phyloP scores from a whole-genome alignment of 805 yeast genomes.

The Clavispora asparagi region DNA sequence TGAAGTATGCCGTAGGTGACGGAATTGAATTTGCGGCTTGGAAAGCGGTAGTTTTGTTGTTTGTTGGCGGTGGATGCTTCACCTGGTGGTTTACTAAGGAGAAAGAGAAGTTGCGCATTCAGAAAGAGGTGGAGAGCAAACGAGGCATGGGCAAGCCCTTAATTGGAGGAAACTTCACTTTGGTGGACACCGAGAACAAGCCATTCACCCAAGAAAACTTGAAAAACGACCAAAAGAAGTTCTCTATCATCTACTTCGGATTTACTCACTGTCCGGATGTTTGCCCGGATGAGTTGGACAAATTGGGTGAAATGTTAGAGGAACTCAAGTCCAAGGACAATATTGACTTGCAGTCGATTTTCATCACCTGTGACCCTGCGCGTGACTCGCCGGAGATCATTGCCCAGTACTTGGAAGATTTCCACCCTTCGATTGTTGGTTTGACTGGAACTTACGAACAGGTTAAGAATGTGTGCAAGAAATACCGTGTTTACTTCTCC shows the following conservation, averaged over 20 bases:
- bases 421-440: slow-evolving; percentile 86
- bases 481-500: slow-evolving; percentile 92
- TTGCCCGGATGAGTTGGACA: slow-evolving; percentile 96
- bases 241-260: slow-evolving; percentile 88
- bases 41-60: slow-evolving; percentile 70
- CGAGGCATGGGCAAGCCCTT: slow-evolving; percentile 89
- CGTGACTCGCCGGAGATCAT: slow-evolving; percentile 86
- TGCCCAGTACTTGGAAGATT: slow-evolving; percentile 77
- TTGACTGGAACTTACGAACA: slow-evolving; percentile 87
- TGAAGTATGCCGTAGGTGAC: slow-evolving; percentile 32
- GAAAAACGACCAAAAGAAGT: slow-evolving; percentile 54
- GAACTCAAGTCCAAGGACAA: slow-evolving; percentile 50
- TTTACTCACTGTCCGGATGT: slow-evolving; percentile 98
- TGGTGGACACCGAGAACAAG: slow-evolving; percentile 67
- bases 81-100: slow-evolving; percentile 71
- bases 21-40: slow-evolving; percentile 75
- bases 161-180: slow-evolving; percentile 84
- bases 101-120: slow-evolving; percentile 66
- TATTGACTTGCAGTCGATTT: slow-evolving; percentile 73
- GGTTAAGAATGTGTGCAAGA: slow-evolving; percentile 79
- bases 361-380: slow-evolving; percentile 96
- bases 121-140: slow-evolving; percentile 77
- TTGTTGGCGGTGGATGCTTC: slow-evolving; percentile 65
- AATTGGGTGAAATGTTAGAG: slow-evolving; percentile 69
- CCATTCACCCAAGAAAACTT: slow-evolving; percentile 74